These are phyloP conservation scores for Arthrocladium fulminans DNA, from an alignment of 2,329 filamentous ascomycete genomes.

Conservation along the genomic window DNA sequence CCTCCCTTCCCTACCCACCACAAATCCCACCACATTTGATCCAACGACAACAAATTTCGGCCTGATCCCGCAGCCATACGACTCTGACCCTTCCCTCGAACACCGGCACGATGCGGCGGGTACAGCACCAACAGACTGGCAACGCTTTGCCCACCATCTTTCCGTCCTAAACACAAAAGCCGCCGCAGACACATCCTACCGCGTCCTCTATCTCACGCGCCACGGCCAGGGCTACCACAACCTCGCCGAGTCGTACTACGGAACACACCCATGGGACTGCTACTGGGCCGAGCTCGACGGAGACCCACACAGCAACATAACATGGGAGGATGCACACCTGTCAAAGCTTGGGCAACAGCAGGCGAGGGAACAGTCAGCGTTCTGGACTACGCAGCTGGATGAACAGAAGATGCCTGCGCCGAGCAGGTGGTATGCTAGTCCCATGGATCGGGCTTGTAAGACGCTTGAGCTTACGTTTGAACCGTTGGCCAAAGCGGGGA, in stretches of 20 bases:
- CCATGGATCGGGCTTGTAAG: slow-evolving; percentile 48
- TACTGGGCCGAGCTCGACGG: slow-evolving; percentile 53
- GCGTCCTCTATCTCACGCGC: slow-evolving; percentile 50
- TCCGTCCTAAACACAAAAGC: slow-evolving; percentile 36
- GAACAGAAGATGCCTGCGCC: slow-evolving; percentile 44
- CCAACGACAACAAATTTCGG: slow-evolving; percentile 36
- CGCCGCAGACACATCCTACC: slow-evolving; percentile 37
- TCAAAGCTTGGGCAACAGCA: slow-evolving; percentile 46
- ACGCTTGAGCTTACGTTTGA: slow-evolving; percentile 47
- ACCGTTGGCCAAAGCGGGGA: slow-evolving; percentile 29
- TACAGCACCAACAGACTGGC: slow-evolving; percentile 44
- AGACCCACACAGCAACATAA: slow-evolving; percentile 38
- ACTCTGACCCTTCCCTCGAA: slow-evolving; percentile 28
- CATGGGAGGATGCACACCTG: slow-evolving; percentile 52
- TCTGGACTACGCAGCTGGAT: slow-evolving; percentile 44
- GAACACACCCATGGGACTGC: slow-evolving; percentile 51
- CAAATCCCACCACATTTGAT: slow-evolving; percentile 2
- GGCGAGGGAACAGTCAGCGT: slow-evolving; percentile 38
- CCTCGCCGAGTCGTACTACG: slow-evolving; percentile 51
- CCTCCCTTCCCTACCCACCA: slow-evolving; percentile 1
- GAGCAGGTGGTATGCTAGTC: slow-evolving; percentile 49
- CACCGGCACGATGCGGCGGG: neutral
- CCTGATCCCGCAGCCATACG: slow-evolving; percentile 39
- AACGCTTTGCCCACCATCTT: slow-evolving; percentile 45
- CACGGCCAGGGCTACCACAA: slow-evolving; percentile 57